phyloP scores from a whole-genome alignment of 306 rosid species.

The Prunus kanzakura region DNA sequence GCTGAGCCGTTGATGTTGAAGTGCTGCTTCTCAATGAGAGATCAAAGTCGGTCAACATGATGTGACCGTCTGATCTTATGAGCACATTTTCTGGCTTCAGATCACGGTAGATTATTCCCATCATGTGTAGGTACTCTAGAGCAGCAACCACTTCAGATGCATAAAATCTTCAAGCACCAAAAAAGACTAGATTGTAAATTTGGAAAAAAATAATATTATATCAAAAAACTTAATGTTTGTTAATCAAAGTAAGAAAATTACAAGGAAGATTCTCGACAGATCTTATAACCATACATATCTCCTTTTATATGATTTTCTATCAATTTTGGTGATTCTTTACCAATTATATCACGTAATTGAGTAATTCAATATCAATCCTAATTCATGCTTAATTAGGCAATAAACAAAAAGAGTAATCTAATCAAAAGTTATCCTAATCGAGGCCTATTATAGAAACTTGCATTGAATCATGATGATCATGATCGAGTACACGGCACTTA shows the following conservation, averaged over 20 bases:
- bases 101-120: conserved; percentile 61
- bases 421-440: background rate
- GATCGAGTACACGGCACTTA: background rate
- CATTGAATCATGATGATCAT: background rate
- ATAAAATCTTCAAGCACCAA: conserved; percentile 36
- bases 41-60: conserved; percentile 64
- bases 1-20: conserved; percentile 46
- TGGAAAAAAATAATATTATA: background rate
- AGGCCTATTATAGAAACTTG: background rate
- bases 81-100: conserved; percentile 55
- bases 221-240: background rate
- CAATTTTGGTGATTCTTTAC: no score
- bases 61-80: conserved; percentile 53
- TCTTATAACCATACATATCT: no score
- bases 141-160: conserved; percentile 52
- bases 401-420: background rate
- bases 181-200: background rate
- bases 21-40: conserved; percentile 46
- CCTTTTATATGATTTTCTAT: no score
- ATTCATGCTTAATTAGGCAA: background rate
- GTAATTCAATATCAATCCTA: background rate
- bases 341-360: background rate
- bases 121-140: conserved; percentile 52
- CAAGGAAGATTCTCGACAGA: no score
- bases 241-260: no score